Conservation (phyloP, 768 basidiomycete species). For the Naganishia randhawae region DNA sequence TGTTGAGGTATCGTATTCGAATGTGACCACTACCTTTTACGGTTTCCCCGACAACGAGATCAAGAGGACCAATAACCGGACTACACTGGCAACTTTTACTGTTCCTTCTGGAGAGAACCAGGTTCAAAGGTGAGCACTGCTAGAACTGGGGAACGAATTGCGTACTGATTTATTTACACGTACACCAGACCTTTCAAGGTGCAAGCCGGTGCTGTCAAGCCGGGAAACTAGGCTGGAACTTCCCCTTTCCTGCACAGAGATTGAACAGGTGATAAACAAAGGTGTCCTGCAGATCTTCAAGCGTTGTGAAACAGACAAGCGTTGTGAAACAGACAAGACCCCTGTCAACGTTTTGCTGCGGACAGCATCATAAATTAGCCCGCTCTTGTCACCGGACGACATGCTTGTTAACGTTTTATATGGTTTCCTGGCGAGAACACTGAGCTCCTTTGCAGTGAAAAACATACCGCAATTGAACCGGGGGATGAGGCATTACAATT, state of each 20-base stretch:
- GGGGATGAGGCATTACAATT: no score
- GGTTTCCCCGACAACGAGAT: slow-evolving; percentile 19
- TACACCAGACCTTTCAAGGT: slow-evolving; percentile 19
- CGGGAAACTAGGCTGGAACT: slow-evolving; percentile 29
- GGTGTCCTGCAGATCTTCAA: no score
- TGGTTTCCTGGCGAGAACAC: background rate
- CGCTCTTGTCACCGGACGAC: no score
- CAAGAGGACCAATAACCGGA: slow-evolving; percentile 22
- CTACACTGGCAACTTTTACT: slow-evolving; percentile 6
- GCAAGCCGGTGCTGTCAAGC: slow-evolving; percentile 31
- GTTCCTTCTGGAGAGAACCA: slow-evolving; percentile 17
- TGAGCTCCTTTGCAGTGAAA: no score
- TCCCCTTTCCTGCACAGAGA: no score
- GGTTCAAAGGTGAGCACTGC: slow-evolving; percentile 18
- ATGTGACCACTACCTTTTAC: slow-evolving; percentile 23
- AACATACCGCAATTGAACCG: no score
- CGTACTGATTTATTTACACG: background rate
- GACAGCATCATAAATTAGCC: no score
- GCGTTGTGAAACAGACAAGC: no score
- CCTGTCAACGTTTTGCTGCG: no score
- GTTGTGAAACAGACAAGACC: no score
- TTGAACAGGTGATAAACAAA: no score
- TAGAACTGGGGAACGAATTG: background rate
- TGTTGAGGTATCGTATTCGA: slow-evolving; percentile 32
- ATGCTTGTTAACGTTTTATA: background rate